A percentile compares a stretch with the other conserved stretches of the same genome.
These are phyloP conservation scores for Stromatinia cepivora DNA, from an alignment of 2,329 filamentous ascomycete species.

Conservation along the genomic window DNA sequence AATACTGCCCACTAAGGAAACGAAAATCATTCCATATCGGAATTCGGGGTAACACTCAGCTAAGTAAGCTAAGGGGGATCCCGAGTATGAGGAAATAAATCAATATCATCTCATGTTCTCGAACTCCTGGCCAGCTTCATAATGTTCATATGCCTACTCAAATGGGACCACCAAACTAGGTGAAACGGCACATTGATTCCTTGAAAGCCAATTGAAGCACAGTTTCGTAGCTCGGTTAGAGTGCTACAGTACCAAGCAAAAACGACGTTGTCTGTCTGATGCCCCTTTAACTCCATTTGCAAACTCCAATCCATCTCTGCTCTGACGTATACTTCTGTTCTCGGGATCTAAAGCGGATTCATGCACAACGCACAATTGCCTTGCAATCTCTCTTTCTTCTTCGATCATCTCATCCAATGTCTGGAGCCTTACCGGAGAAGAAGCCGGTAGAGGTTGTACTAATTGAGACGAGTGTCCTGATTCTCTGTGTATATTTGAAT, in stretches of 20 bases:
- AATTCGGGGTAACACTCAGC: background rate
- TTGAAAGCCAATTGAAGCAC: background rate
- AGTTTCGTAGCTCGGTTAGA: background rate
- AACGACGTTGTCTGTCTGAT: background rate
- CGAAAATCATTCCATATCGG: background rate
- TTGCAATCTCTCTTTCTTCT: background rate
- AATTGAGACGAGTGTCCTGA: background rate
- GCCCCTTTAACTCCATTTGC: background rate
- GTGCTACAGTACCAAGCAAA: background rate
- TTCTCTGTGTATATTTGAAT: background rate
- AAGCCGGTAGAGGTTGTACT: background rate
- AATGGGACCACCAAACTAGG: background rate
- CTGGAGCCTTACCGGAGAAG: background rate
- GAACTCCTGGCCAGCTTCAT: background rate
- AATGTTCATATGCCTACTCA: background rate
- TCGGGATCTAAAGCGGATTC: background rate
- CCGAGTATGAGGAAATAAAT: background rate
- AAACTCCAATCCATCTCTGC: background rate
- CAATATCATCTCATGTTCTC: background rate
- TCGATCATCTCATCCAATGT: slow-evolving; percentile 11
- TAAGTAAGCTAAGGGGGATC: too few relatives aligned
- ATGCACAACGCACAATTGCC: background rate
- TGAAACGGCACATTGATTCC: background rate
- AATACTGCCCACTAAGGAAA: background rate
- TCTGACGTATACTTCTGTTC: background rate